Base-by-base conservation (phyloP, 176 grass and related monocot species). In the Microstegium vimineum region DNA sequence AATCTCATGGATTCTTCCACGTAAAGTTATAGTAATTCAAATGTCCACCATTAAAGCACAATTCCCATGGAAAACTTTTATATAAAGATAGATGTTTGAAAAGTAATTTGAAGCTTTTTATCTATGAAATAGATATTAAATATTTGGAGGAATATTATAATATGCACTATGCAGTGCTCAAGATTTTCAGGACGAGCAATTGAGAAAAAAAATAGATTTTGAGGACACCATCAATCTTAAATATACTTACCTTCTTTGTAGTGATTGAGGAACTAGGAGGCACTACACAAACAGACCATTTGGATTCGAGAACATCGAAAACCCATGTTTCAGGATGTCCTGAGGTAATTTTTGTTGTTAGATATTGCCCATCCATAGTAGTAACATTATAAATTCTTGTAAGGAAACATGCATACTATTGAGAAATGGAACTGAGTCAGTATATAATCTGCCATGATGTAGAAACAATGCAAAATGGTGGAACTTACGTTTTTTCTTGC, bases 401-500 rank as follows among this genome's bases (percentile, higher is more conserved):
- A 27, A 75, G 38, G 20, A 61, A 75, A 60, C 15, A 20, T 51
- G 3, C 7, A 68, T 60, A 67, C 30, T 69, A 60, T 16, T 61
- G 17, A 75, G 9, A 79, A 66, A 80, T 73, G 38, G 49, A n/a
- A 57, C 6, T 9, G 45, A 67, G 47, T 60, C 12, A 78, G 5
- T n/a, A n/a, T n/a, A n/a, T 32, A 25, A 86, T 78, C 20, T 72
- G 27, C 25, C 62, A 82, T 60, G 33, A 25, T 31, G 36, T 6
- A 57, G 31, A 8, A 49, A 89, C 35, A 14, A 60, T 36, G 7
- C 30, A 5, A 74, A 63, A 62, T 28, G 17, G 64, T 71, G 25
- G 56, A 86, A 75, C 90, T 43, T 90, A 98, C 95, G 84, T 78
- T 87, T 94, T 91, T 92, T 98, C 90, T 94, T 98, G 84, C 95